phyloP scores from a whole-genome alignment of 1,284 basidiomycete species.

The Cutaneotrichosporon dermatis region DNA sequence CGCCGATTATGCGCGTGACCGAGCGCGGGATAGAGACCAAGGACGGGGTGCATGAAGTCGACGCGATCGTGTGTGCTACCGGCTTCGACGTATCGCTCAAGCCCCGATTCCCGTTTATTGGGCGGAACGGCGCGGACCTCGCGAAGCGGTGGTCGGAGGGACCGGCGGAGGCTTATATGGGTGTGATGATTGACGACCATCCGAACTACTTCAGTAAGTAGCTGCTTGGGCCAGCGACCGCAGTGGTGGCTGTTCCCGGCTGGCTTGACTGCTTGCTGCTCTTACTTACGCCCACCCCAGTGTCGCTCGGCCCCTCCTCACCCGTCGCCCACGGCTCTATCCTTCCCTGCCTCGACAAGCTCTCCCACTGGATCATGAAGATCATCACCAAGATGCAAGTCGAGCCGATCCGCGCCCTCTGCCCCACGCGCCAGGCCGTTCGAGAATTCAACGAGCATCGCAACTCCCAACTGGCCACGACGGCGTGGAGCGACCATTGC shows the following conservation, averaged over 20 bases:
- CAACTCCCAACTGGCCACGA: slow-evolving; percentile 26
- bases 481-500: slow-evolving; percentile 27
- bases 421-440: slow-evolving; percentile 26
- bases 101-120: slow-evolving; percentile 30
- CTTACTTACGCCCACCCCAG: neutral
- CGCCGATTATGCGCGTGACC: slow-evolving; percentile 20
- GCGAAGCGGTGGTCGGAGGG: slow-evolving; percentile 31
- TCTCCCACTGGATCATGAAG: slow-evolving; percentile 20
- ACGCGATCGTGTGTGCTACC: slow-evolving; percentile 31
- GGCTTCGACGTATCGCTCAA: slow-evolving; percentile 33
- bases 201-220: slow-evolving; percentile 25
- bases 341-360: slow-evolving; percentile 21
- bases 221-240: no score
- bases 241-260: no score
- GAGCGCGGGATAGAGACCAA: slow-evolving; percentile 22
- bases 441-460: slow-evolving; percentile 32
- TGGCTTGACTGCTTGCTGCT: no score
- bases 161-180: slow-evolving; percentile 27
- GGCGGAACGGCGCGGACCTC: slow-evolving; percentile 25
- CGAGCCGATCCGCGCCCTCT: slow-evolving; percentile 14
- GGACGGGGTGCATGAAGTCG: slow-evolving; percentile 23
- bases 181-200: slow-evolving; percentile 29
- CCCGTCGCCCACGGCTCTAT: slow-evolving; percentile 6
- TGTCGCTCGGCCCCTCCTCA: neutral
- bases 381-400: slow-evolving; percentile 12